A percentile compares a stretch with the other conserved stretches of the same genome.
These are phyloP conservation scores for Lipomyces spencermartinsiae DNA, from an alignment of 805 yeast species.

Conservation along the genomic window DNA sequence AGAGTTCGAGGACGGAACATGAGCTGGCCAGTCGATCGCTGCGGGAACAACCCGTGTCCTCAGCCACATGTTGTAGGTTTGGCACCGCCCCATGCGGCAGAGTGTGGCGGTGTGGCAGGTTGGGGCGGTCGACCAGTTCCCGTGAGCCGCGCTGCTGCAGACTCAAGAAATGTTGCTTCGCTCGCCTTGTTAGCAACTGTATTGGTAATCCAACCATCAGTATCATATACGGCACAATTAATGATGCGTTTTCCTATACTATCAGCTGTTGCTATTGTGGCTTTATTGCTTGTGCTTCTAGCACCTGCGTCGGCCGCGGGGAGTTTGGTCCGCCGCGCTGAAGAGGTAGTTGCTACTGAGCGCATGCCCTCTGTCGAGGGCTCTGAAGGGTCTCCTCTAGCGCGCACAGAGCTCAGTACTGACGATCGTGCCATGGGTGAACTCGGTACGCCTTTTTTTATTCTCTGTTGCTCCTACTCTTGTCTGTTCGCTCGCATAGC, in stretches of 20 bases:
- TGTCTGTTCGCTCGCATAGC: background rate
- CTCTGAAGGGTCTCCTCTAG: slow-evolving; percentile 33
- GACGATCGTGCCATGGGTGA: background rate
- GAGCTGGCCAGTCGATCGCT: background rate
- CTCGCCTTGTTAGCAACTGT: background rate
- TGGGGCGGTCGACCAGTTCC: background rate
- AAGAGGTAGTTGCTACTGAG: background rate
- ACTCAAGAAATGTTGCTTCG: too few species aligned
- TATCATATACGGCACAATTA: background rate
- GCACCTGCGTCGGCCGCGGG: slow-evolving; percentile 16
- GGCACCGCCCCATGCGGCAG: slow-evolving; percentile 3
- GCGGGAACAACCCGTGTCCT: background rate
- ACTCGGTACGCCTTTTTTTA: slow-evolving; percentile 10
- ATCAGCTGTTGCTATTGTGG: background rate
- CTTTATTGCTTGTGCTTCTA: slow-evolving; percentile 2
- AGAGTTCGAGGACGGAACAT: background rate
- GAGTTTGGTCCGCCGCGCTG: slow-evolving; percentile 7
- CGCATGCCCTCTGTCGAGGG: slow-evolving; percentile 14
- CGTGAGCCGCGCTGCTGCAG: background rate
- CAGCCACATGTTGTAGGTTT: background rate
- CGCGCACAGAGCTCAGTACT: slow-evolving; percentile 15
- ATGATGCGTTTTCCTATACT: background rate
- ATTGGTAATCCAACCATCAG: background rate
- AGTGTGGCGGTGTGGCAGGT: background rate
- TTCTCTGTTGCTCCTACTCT: background rate